Evolutionary conservation across 352 stramenopile species (phyloP).

Genomic region (Pelagophyceae sp.): DNA sequence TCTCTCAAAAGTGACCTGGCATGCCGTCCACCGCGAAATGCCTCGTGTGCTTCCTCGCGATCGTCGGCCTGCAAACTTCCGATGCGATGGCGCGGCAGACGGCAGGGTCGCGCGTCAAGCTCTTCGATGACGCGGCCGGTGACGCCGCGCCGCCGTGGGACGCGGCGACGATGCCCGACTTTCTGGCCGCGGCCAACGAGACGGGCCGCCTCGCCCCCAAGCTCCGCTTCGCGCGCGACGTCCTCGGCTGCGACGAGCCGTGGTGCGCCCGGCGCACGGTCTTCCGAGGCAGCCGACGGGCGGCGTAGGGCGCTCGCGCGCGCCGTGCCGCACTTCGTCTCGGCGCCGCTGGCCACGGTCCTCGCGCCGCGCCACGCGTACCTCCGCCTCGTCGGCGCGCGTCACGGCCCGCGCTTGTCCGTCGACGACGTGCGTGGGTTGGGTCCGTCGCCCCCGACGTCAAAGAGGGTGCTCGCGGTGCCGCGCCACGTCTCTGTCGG

Average conservation of each 20-base stretch:
- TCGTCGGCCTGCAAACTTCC: too few relatives aligned
- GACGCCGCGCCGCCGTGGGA: not conserved
- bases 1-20: too few relatives aligned
- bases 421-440: not conserved
- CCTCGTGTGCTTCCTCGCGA: too few relatives aligned
- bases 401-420: not conserved
- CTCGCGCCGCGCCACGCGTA: constrained; percentile 4
- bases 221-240: not conserved
- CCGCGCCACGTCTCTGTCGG: too few relatives aligned
- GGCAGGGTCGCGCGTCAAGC: not conserved
- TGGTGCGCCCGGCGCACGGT: too few relatives aligned
- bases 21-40: too few relatives aligned
- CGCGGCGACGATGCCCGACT: not conserved
- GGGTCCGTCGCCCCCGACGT: too few relatives aligned
- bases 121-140: not conserved
- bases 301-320: not conserved
- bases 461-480: too few relatives aligned
- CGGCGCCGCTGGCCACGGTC: not conserved
- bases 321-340: not conserved
- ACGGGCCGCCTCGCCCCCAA: not conserved
- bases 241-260: not conserved
- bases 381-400: not conserved
- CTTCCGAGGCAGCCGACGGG: too few relatives aligned
- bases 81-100: not conserved
- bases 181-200: not conserved